Conservation (phyloP, 305 asterid genomes). For the Salvia sclarea region DNA sequence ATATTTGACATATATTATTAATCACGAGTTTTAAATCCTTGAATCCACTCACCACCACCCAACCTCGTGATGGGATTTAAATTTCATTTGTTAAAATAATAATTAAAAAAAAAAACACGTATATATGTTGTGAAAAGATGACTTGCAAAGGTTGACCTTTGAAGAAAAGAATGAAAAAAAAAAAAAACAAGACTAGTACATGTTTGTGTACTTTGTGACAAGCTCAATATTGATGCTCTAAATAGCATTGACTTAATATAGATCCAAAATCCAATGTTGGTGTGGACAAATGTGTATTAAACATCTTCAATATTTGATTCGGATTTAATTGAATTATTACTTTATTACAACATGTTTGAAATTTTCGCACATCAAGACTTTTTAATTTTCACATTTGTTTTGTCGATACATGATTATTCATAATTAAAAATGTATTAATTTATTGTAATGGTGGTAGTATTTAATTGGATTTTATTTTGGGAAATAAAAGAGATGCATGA, state of each 20-base stretch:
- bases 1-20: no score
- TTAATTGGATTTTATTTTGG: neutral
- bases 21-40: no score
- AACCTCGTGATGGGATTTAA: neutral
- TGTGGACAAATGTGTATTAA: neutral
- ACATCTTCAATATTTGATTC: neutral
- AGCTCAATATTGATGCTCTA: neutral
- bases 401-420: neutral
- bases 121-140: neutral
- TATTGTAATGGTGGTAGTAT: neutral
- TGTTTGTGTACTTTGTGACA: slow-evolving; percentile 11
- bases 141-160: neutral
- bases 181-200: neutral
- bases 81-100: neutral
- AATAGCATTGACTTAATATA: neutral
- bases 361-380: neutral
- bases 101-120: neutral
- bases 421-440: neutral
- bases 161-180: neutral
- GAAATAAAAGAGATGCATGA: neutral
- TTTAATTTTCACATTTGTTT: neutral
- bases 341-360: no score
- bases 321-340: neutral
- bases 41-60: neutral
- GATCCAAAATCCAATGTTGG: neutral